Base-by-base conservation (phyloP, 495 filamentous ascomycete species). In the Aspergillus biplanus region DNA sequence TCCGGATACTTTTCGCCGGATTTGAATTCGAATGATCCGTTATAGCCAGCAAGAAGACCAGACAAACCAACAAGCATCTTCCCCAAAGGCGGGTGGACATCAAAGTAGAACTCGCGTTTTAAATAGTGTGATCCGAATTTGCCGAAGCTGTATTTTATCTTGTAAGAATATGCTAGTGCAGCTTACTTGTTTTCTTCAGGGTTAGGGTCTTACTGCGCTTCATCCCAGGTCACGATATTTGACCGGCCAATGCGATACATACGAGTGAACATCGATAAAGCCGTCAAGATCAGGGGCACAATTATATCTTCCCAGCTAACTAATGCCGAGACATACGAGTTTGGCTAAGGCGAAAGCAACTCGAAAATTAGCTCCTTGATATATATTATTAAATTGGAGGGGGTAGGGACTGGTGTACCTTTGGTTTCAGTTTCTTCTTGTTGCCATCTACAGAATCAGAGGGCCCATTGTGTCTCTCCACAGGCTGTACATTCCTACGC, bases 1-100 rank as follows among this genome's bases (percentile, higher is more conserved):
- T 87, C 84, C 2, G 95, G 95, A 71, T 99, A 99, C 49, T 83
- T 91, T 74, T 98, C 95, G 68, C 95, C 95, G 31, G 94, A 97
- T 75, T 99, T 99, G 86, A 99, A 99, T 75, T 98, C 96, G 78
- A 99, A 99, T 1, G 96, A 97, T 37, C 95, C 95, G 85, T 99
- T 99, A 82, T 99, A 99, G 56, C 94, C 94, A 39, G 95, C 95
- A 58, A 99, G 81, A 69, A 93, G 94, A 68, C 95, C 95, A 12
- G 95, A 98, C 58, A 99, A 84, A 50, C 95, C 95, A 64, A 99
- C 96, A 31, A 99, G 85, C 86, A 99, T 97, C 82, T 99, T 99
- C 70, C 95, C 95, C 50, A 98, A 86, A 50, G 95, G 95, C 57
- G 95, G 95, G 74, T 99, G 91, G 37, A 98, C 95, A 83, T 99